Evolutionary conservation across 2,329 filamentous ascomycete genomes (phyloP).

Genomic region (Curvularia lunata): DNA sequence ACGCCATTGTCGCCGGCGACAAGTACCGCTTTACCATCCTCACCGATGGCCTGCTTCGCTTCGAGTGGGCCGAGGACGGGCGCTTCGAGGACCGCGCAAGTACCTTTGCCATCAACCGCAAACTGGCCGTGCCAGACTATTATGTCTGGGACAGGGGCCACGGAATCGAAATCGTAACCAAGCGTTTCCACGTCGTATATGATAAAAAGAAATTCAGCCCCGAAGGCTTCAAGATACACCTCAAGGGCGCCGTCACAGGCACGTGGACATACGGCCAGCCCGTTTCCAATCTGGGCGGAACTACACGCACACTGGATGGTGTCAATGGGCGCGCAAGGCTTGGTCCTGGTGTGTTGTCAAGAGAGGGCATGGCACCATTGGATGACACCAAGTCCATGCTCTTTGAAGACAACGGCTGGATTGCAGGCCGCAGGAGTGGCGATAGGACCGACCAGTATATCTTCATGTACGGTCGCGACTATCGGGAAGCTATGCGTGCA

Average conservation of each 20-base stretch:
- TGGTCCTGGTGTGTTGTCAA: conserved; percentile 59
- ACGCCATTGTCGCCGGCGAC: conserved; percentile 55
- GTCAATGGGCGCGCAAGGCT: conserved; percentile 60
- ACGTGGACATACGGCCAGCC: conserved; percentile 60
- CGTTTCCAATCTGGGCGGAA: conserved; percentile 54
- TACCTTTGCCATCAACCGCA: conserved; percentile 65
- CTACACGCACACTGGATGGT: conserved; percentile 62
- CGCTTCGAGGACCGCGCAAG: conserved; percentile 68
- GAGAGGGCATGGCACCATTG: conserved; percentile 58
- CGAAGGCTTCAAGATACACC: conserved; percentile 56
- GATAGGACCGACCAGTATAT: conserved; percentile 65
- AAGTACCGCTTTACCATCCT: conserved; percentile 67
- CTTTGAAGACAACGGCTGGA: conserved; percentile 61
- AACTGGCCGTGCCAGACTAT: conserved; percentile 57
- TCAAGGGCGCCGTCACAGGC: conserved; percentile 54
- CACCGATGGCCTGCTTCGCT: conserved; percentile 63
- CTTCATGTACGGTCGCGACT: conserved; percentile 66
- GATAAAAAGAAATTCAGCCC: conserved; percentile 63
- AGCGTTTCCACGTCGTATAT: conserved; percentile 63
- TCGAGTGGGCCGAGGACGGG: conserved; percentile 67
- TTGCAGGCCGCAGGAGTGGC: conserved; percentile 56
- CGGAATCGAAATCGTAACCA: conserved; percentile 62
- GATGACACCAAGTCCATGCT: conserved; percentile 65
- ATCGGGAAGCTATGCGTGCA: conserved; percentile 59
- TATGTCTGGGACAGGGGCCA: conserved; percentile 55